Conservation (phyloP, 2,329 filamentous ascomycete species). For the Cladosporium velox region DNA sequence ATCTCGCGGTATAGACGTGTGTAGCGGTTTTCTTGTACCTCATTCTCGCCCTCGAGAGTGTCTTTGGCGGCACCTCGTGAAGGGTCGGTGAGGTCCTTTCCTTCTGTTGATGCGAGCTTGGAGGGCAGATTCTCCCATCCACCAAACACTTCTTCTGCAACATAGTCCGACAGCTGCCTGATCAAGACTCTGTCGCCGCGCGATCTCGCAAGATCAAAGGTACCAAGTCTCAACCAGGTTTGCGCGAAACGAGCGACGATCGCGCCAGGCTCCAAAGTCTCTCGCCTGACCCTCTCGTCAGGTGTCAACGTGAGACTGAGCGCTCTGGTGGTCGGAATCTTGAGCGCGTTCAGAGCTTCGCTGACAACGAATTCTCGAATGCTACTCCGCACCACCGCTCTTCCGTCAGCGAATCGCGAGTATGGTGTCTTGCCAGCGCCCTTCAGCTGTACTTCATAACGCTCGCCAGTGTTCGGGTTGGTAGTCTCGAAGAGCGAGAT, state of each 20-base stretch:
- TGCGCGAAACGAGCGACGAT: slow-evolving; percentile 92
- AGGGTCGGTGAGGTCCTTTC: slow-evolving; percentile 51
- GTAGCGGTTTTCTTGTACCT: slow-evolving; percentile 80
- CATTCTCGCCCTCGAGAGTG: slow-evolving; percentile 67
- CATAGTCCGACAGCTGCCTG: slow-evolving; percentile 74
- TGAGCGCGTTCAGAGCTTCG: slow-evolving; percentile 81
- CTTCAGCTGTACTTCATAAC: slow-evolving; percentile 92
- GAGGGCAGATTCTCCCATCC: slow-evolving; percentile 84
- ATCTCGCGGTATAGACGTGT: slow-evolving; percentile 85
- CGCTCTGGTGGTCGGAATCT: slow-evolving; percentile 83
- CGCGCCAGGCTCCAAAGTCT: slow-evolving; percentile 83
- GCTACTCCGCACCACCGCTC: slow-evolving; percentile 87
- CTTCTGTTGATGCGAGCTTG: slow-evolving; percentile 49
- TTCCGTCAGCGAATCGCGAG: slow-evolving; percentile 92
- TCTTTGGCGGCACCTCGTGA: slow-evolving; percentile 43
- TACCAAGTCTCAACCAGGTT: slow-evolving; percentile 90
- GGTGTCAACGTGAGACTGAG: slow-evolving; percentile 78
- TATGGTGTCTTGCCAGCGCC: slow-evolving; percentile 93
- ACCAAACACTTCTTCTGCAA: slow-evolving; percentile 82
- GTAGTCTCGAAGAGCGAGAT: slow-evolving; percentile 92
- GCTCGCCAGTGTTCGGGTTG: slow-evolving; percentile 67
- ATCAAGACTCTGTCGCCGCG: slow-evolving; percentile 76
- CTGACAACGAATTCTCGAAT: slow-evolving; percentile 94
- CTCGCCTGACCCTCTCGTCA: slow-evolving; percentile 70
- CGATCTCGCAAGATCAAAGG: slow-evolving; percentile 85